Base-by-base conservation (phyloP, 192 early-diverging fungal species). In the Backusella macrospora region DNA sequence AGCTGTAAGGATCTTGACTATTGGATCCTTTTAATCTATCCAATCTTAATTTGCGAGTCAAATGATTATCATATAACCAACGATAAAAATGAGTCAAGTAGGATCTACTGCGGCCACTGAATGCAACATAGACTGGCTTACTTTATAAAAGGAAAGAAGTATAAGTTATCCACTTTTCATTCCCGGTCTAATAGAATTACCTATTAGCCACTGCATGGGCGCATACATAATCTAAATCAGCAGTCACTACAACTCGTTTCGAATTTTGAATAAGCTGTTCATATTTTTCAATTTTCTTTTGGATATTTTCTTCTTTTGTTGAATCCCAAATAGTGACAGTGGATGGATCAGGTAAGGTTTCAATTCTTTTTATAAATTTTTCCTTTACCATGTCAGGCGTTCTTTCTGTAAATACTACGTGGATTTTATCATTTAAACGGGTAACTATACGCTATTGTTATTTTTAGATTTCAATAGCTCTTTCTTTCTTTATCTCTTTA, bases 381-480 rank as follows among this genome's bases (percentile, higher is more conserved):
- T 67, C 43, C 43, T 71, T 65, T 69, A 73, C 74, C 55, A 71
- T 68, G 18, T 40, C 70, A 13, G 66, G 52, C 44, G 76, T 78
- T 78, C 67, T 75, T n/a, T 80, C 78, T 4, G 78, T 80, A 48
- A 72, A 80, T 26, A 80, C 62, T n/a, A 80, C n/a, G 6, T 76
- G 16, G 0, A 80, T 42, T 46, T 71, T 67, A 12, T 66, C 48
- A 64, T 72, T 62, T 15, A 80, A 34, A 34, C 72, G 42, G 3
- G 55, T 48, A 13, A 76, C 44, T 44, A 76, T 80, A 46, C 78
- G 59, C 78, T 80, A 72, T 72, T 1, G 3, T 49, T 26, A 52
- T 34, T 48, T n/a, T 62, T 3, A 65, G 16, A n/a, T 14, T 37
- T 62, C 14, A n/a, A 18, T 43, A 9, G 21, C 34, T 37, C 10